A percentile compares a stretch with the other conserved stretches of the same genome.
Conservation (phyloP, 345 rosid genomes). For the Dimocarpus longan region DNA sequence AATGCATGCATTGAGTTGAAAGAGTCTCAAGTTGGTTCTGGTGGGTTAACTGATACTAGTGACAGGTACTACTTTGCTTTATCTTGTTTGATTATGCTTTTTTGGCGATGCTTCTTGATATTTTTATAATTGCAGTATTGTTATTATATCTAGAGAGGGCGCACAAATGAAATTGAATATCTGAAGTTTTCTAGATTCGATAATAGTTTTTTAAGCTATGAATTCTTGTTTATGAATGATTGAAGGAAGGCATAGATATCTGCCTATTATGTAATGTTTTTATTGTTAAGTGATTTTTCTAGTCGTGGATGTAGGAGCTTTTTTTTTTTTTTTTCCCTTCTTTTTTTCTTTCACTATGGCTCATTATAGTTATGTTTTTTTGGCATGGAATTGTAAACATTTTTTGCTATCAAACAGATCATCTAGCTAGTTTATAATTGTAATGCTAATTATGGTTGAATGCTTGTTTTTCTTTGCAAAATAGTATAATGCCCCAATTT, state of each 20-base stretch:
- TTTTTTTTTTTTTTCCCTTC: background rate
- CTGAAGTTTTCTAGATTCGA: background rate
- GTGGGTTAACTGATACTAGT: constrained; percentile 29
- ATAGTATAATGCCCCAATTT: background rate
- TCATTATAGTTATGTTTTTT: background rate
- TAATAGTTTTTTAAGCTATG: background rate
- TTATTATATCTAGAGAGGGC: background rate
- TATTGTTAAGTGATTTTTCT: background rate
- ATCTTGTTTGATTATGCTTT: background rate
- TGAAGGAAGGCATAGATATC: background rate
- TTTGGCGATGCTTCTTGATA: background rate
- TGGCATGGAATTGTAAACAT: background rate
- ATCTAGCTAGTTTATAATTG: background rate
- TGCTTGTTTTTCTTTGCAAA: background rate
- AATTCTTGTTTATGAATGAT: background rate
- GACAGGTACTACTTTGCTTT: constrained; percentile 37
- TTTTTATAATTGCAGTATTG: background rate
- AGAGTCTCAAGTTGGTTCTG: constrained; percentile 35
- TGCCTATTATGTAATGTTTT: background rate
- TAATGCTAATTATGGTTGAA: background rate
- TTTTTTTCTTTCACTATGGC: background rate
- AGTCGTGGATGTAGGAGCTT: background rate
- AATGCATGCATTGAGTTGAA: constrained; percentile 49
- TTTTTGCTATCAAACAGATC: background rate
- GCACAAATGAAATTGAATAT: background rate